Conservation (phyloP, 2,329 filamentous ascomycete genomes). For the Phoma sp. region DNA sequence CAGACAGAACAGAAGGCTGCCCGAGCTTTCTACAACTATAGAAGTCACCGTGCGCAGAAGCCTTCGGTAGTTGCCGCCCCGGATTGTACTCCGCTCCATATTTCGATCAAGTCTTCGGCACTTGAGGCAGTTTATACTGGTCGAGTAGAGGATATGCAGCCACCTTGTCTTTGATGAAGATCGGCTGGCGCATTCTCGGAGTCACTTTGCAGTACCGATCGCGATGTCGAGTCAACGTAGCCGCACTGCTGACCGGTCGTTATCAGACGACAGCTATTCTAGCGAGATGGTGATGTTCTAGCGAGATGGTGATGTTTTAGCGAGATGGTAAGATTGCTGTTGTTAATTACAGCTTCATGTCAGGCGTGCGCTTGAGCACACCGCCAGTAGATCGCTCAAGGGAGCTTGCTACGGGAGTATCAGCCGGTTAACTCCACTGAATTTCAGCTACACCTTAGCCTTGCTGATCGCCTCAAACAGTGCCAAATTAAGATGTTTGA, state of each 20-base stretch:
- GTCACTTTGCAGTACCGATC: not conserved
- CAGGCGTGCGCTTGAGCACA: not conserved
- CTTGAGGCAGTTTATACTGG: not conserved
- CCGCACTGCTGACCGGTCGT: not conserved
- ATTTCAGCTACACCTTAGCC: not conserved
- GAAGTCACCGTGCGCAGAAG: too few relatives aligned
- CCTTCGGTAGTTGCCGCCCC: too few relatives aligned
- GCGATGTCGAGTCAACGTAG: not conserved
- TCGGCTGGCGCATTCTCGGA: not conserved
- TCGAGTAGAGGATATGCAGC: not conserved
- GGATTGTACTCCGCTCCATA: too few relatives aligned
- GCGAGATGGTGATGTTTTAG: too few relatives aligned
- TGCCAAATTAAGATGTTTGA: slow-evolving; percentile 6
- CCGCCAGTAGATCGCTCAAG: not conserved
- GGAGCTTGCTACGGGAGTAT: not conserved
- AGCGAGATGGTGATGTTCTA: not conserved
- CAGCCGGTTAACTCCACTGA: not conserved
- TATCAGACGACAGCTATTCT: not conserved
- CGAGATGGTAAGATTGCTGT: too few relatives aligned
- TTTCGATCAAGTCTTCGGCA: too few relatives aligned
- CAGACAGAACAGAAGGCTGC: too few relatives aligned
- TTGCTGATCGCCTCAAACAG: slow-evolving; percentile 2
- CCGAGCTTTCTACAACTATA: too few relatives aligned
- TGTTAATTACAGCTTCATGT: not conserved
- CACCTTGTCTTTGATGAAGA: not conserved